Base-by-base conservation (phyloP, 192 early-diverging fungal species). In the Linnemannia exigua region DNA sequence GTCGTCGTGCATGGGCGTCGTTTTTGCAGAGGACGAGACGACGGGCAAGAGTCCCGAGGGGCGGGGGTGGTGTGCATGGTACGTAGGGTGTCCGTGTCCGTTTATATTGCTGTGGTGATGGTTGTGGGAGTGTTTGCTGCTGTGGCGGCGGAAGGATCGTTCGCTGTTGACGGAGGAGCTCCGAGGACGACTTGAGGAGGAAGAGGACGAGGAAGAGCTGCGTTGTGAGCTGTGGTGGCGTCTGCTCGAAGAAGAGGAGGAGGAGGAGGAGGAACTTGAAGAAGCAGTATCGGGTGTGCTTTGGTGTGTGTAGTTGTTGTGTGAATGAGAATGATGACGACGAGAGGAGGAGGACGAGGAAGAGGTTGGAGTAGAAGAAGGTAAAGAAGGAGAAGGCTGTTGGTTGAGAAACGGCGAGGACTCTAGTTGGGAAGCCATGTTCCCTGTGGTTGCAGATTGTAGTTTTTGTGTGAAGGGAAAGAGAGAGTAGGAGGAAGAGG, bases 1-100 rank as follows among this genome's bases (percentile, higher is more conserved):
- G 63, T 86, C 84, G 41, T 86, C 84, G 22, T 86, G 84, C 84
- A 86, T 86, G 16, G 83, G 77, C 1, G 77, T 79, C 0, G 77
- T 79, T 63, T 85, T 85, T 37, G 81, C 81, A 22, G 70, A 78
- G 19, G 70, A 20, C 1, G 50, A 46, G 25, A 22, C 6, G 7
- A 36, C 5, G 61, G 51, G 25, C 7, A 61, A 19, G 58, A 66
- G 17, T 36, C 31, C n/a, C 7, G 22, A n/a, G 35, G 35, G 37
- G 7, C 35, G 36, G 6, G 52, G 58, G 38, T 28, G 14, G 70
- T 44, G 17, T 41, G 50, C n/a, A n/a, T 52, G 68, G 69, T 51
- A 33, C 15, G 72, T 33, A 36, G 48, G 15, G 22, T 31, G 19
- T 52, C 15, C 46, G 1, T 74, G 66, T 44, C 41, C 41, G 41